phyloP scores from a whole-genome alignment of 1,284 basidiomycete genomes.

The Ganoderma boninense region DNA sequence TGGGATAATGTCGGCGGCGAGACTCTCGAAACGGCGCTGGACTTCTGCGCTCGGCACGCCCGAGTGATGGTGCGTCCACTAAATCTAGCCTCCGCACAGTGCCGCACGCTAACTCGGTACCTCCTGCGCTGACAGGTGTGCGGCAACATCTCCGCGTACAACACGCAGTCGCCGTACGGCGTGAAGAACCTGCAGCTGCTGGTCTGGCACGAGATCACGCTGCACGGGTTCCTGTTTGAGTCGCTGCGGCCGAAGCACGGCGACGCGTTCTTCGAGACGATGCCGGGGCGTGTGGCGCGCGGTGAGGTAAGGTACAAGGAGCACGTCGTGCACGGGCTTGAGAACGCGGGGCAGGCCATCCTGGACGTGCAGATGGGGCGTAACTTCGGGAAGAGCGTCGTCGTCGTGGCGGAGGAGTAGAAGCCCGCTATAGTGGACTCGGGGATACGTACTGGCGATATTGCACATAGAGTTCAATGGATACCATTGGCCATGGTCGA shows the following conservation, averaged over 20 bases:
- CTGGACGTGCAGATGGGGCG: slow-evolving; percentile 61
- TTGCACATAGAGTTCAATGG: too few species aligned
- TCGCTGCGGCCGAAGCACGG: slow-evolving; percentile 49
- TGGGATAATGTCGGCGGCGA: slow-evolving; percentile 71
- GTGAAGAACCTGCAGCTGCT: slow-evolving; percentile 48
- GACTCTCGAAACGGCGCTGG: slow-evolving; percentile 63
- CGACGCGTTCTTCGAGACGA: slow-evolving; percentile 56
- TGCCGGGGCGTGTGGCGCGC: slow-evolving; percentile 58
- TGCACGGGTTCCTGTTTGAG: slow-evolving; percentile 68
- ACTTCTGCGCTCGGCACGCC: slow-evolving; percentile 54
- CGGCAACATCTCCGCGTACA: slow-evolving; percentile 45
- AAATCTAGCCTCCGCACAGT: background rate
- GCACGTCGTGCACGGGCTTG: slow-evolving; percentile 58
- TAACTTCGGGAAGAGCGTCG: slow-evolving; percentile 67
- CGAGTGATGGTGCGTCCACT: slow-evolving; percentile 59
- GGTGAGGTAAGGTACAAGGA: slow-evolving; percentile 72
- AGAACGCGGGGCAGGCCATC: slow-evolving; percentile 59
- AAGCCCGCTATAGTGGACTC: background rate
- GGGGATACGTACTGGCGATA: too few species aligned
- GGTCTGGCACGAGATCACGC: slow-evolving; percentile 58
- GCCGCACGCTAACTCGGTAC: too few species aligned
- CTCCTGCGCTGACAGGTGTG: slow-evolving; percentile 24
- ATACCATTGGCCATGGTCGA: too few species aligned
- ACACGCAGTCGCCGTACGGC: slow-evolving; percentile 30
- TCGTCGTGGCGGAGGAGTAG: slow-evolving; percentile 55